phyloP scores from a whole-genome alignment of 768 basidiomycete genomes.

The Phaeotremella skinneri region DNA sequence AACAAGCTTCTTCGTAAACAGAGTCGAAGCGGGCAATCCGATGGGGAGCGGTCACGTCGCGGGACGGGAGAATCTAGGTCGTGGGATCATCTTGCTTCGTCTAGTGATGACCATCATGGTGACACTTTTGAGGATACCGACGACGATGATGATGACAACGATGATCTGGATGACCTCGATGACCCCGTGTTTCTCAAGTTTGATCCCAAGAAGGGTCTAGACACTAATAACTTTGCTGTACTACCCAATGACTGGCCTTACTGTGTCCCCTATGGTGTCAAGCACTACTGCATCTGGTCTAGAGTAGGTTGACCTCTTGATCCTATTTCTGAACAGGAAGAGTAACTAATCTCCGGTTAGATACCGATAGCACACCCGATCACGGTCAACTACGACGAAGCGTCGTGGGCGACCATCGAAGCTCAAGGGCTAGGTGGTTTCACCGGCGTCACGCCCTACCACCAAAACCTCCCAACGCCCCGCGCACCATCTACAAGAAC shows the following conservation, averaged over 20 bases:
- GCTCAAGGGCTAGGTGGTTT: conserved; percentile 46
- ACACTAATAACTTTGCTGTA: conserved; percentile 37
- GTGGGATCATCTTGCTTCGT: not conserved
- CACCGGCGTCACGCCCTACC: conserved; percentile 38
- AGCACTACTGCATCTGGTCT: conserved; percentile 49
- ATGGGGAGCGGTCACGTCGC: not conserved
- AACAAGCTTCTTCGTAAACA: not conserved
- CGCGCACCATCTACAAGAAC: not conserved
- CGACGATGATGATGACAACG: conserved; percentile 6
- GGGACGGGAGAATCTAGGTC: not conserved
- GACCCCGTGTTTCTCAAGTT: conserved; percentile 24
- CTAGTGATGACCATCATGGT: not conserved
- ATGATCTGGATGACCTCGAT: conserved; percentile 17
- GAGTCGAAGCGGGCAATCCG: not conserved
- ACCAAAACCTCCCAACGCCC: not conserved
- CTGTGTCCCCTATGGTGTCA: conserved; percentile 42
- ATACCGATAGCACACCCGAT: conserved; percentile 47
- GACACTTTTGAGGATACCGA: not conserved
- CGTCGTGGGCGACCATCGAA: conserved; percentile 42
- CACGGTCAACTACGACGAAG: conserved; percentile 35
- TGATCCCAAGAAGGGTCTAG: conserved; percentile 27
- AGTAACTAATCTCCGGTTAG: conserved; percentile 19
- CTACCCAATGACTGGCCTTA: conserved; percentile 52
- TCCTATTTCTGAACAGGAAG: no score
- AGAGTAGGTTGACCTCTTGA: conserved; percentile 29